These are phyloP conservation scores for Penicillium palitans DNA, from an alignment of 2,329 filamentous ascomycete species.

Conservation along the genomic window DNA sequence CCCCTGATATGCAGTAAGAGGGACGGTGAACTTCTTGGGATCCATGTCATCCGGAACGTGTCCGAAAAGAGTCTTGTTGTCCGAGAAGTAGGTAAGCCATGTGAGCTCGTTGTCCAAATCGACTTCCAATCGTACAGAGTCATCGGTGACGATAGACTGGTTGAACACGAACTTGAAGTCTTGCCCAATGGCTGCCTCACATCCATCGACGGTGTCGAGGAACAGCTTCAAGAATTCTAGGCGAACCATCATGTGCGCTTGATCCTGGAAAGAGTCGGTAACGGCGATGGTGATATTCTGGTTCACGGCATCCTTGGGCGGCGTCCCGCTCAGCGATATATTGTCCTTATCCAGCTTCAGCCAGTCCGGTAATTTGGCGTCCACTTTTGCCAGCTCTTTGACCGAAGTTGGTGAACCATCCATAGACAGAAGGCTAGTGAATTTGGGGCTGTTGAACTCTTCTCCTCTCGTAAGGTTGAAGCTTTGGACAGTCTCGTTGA, in stretches of 20 bases:
- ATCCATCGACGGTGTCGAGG: constrained; percentile 42
- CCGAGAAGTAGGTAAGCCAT: constrained; percentile 54
- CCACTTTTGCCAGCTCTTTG: constrained; percentile 54
- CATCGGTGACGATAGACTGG: constrained; percentile 43
- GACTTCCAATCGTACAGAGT: constrained; percentile 46
- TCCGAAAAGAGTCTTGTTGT: constrained; percentile 49
- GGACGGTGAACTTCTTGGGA: constrained; percentile 43
- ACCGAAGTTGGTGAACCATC: constrained; percentile 56
- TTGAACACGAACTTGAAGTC: constrained; percentile 52
- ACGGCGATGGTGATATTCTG: constrained; percentile 64
- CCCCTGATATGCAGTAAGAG: constrained; percentile 46
- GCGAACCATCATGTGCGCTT: constrained; percentile 57
- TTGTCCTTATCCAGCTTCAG: constrained; percentile 63
- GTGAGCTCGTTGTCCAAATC: constrained; percentile 43
- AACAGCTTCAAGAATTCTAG: constrained; percentile 50
- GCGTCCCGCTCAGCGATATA: constrained; percentile 64
- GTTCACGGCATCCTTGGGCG: constrained; percentile 59
- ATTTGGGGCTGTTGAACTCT: constrained; percentile 54
- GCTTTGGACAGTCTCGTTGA: constrained; percentile 57
- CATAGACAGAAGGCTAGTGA: constrained; percentile 56
- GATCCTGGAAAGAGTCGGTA: constrained; percentile 60
- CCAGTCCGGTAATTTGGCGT: constrained; percentile 65
- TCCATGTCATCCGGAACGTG: constrained; percentile 47
- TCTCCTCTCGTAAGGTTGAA: constrained; percentile 59
- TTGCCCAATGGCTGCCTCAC: constrained; percentile 53